These are phyloP conservation scores for Cladophialophora psammophila DNA, from an alignment of 2,329 filamentous ascomycete genomes.

Conservation along the genomic window DNA sequence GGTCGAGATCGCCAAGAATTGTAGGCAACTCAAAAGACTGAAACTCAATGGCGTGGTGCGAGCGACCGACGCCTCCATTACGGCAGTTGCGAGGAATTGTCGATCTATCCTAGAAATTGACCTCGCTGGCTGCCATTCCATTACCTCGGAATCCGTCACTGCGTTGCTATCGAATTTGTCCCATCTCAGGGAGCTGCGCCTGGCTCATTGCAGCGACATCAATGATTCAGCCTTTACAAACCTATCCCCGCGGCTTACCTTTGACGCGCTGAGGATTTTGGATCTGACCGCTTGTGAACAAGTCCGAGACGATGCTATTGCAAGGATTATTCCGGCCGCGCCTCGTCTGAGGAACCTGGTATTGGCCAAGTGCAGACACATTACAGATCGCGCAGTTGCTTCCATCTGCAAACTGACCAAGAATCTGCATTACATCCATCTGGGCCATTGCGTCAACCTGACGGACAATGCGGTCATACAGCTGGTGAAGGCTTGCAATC, in stretches of 20 bases:
- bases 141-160: conserved; percentile 85
- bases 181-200: conserved; percentile 85
- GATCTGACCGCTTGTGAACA: conserved; percentile 89
- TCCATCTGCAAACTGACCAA: conserved; percentile 90
- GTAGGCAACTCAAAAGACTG: conserved; percentile 86
- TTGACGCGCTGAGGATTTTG: conserved; percentile 89
- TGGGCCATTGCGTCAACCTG: conserved; percentile 91
- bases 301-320: conserved; percentile 84
- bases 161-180: conserved; percentile 78
- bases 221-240: conserved; percentile 87
- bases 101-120: conserved; percentile 96
- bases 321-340: conserved; percentile 84
- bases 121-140: conserved; percentile 80
- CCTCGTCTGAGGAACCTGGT: conserved; percentile 91
- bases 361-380: conserved; percentile 89
- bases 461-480: conserved; percentile 87
- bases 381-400: conserved; percentile 86
- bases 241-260: conserved; percentile 72
- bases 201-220: conserved; percentile 84
- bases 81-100: conserved; percentile 86
- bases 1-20: conserved; percentile 78
- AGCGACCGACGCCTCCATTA: conserved; percentile 79
- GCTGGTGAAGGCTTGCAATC: conserved; percentile 84
- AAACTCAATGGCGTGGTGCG: conserved; percentile 95
- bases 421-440: conserved; percentile 94